Conservation (phyloP, 352 stramenopile species). For the Phytophthora crassamura region DNA sequence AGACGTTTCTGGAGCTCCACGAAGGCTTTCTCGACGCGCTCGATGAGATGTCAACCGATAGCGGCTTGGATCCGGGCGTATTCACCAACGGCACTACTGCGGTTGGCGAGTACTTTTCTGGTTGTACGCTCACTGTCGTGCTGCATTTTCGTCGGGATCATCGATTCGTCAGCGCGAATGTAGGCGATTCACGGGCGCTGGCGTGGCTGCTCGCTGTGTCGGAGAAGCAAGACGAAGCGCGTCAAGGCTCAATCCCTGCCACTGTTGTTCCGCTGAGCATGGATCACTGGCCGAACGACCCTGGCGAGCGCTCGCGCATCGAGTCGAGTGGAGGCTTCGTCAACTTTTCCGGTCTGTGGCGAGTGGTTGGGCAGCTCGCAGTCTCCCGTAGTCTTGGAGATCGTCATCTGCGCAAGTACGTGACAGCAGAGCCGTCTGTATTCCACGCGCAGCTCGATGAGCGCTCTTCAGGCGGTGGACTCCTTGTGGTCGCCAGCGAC, state of each 20-base stretch:
- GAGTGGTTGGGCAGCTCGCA: conserved; percentile 92
- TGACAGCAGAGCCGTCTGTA: conserved; percentile 87
- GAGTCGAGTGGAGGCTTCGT: conserved; percentile 83
- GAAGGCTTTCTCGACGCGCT: conserved; percentile 52
- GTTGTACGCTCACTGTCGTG: conserved; percentile 82
- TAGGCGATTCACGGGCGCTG: conserved; percentile 88
- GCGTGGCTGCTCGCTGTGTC: conserved; percentile 36
- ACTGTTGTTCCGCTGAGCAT: conserved; percentile 43
- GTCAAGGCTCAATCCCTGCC: not conserved
- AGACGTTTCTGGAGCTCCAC: conserved; percentile 81
- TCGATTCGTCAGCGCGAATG: conserved; percentile 75
- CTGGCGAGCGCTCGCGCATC: conserved; percentile 60
- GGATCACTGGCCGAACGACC: conserved; percentile 71
- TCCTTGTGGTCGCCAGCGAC: conserved; percentile 77
- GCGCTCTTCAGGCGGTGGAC: not conserved
- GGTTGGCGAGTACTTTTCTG: conserved; percentile 66
- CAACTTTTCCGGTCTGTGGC: conserved; percentile 70
- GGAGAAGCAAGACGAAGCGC: not conserved
- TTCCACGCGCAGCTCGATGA: conserved; percentile 41
- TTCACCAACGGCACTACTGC: conserved; percentile 22
- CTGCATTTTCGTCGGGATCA: conserved; percentile 65
- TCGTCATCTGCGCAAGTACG: conserved; percentile 77
- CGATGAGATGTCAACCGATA: conserved; percentile 16
- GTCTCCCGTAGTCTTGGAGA: conserved; percentile 94
- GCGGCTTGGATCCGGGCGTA: conserved; percentile 3